A percentile compares a stretch with the other conserved stretches of the same genome.
These are phyloP conservation scores for Globisporangium paroecandrum DNA, from an alignment of 352 stramenopile genomes.

Conservation along the genomic window DNA sequence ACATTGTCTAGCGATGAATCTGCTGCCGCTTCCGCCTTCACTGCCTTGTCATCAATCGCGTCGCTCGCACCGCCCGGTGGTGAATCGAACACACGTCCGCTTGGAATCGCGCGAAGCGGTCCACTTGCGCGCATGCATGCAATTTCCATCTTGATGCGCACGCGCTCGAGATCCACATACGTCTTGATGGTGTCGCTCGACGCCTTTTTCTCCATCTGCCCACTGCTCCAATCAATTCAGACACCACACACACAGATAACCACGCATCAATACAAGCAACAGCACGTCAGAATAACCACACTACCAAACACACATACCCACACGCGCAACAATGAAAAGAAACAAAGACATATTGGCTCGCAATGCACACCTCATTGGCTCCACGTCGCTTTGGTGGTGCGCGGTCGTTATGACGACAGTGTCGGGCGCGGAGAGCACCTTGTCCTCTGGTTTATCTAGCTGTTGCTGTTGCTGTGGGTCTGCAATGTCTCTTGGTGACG, in stretches of 20 bases:
- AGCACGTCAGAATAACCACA: not conserved
- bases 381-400: constrained; percentile 2
- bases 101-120: constrained; percentile 34
- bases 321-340: not conserved
- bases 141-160: constrained; percentile 41
- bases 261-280: not conserved
- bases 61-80: constrained; percentile 28
- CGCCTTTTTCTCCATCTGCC: not conserved
- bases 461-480: not conserved
- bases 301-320: not conserved
- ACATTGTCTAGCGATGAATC: not conserved
- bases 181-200: constrained; percentile 7
- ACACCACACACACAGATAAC: not conserved
- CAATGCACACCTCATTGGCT: not conserved
- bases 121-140: constrained; percentile 30
- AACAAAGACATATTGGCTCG: no score
- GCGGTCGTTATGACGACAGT: not conserved
- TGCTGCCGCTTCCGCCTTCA: constrained; percentile 51
- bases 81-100: constrained; percentile 55
- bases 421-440: not conserved
- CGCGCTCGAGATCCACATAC: constrained; percentile 29
- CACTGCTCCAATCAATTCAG: constrained; percentile 2
- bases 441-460: not conserved
- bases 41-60: constrained; percentile 42
- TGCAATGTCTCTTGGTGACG: not conserved